Percentiles rank a stretch among this genome's conserved stretches.
Conservation (phyloP, 2,329 filamentous ascomycete genomes). For the Cladosporium austrohemisphaericum region DNA sequence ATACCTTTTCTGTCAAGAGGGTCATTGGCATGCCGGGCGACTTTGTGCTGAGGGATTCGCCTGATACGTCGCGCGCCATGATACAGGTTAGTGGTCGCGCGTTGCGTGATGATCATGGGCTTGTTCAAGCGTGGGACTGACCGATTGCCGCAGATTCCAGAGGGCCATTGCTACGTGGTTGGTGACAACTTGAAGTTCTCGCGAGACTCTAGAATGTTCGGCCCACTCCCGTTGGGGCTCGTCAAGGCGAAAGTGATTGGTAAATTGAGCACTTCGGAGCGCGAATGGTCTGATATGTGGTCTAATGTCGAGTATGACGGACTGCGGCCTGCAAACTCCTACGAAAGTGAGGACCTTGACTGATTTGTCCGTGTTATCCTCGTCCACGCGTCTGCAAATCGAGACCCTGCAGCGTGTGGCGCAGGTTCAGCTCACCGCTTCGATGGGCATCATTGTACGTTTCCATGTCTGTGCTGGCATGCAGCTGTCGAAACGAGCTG, state of each 20-base stretch:
- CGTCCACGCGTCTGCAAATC: no score
- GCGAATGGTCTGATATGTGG: not conserved
- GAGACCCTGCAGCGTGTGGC: not conserved
- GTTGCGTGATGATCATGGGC: not conserved
- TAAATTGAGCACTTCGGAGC: conserved; percentile 9
- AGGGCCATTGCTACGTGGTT: conserved; percentile 86
- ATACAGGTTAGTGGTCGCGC: conserved; percentile 54
- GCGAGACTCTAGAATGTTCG: conserved; percentile 80
- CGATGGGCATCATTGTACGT: no score
- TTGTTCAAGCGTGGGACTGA: no score
- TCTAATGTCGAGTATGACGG: conserved; percentile 7
- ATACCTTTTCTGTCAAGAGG: conserved; percentile 66
- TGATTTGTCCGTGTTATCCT: not conserved
- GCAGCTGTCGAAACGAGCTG: no score
- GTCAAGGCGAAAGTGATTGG: conserved; percentile 77
- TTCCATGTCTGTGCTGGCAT: not conserved
- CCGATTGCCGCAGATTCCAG: conserved; percentile 62
- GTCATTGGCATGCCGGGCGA: conserved; percentile 60
- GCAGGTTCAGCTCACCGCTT: not conserved
- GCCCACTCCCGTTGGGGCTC: conserved; percentile 79
- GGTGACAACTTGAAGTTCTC: conserved; percentile 86
- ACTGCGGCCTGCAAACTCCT: conserved; percentile 8
- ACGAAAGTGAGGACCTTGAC: not conserved
- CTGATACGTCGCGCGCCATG: conserved; percentile 48
- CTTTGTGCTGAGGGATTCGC: conserved; percentile 65